Conservation (phyloP, 129 eudicot species). For the Calendula officinalis region DNA sequence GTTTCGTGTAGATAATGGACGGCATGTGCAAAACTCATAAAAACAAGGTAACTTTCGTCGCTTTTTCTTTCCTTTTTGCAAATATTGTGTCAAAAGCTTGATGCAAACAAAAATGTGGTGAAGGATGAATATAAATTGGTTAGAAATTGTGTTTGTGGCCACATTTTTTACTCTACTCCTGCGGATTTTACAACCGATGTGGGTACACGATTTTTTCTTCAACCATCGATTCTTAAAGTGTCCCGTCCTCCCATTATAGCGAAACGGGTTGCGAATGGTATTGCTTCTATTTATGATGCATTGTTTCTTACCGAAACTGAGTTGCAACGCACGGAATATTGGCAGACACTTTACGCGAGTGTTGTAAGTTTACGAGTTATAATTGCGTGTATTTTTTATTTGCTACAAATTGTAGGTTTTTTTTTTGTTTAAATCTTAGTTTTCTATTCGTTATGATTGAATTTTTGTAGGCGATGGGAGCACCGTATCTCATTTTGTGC, state of each 20-base stretch:
- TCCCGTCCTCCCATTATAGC: not conserved
- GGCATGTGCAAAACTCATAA: not conserved
- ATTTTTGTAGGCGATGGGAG: not conserved
- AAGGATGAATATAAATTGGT: conserved; percentile 2
- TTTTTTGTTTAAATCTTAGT: not conserved
- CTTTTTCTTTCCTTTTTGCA: not conserved
- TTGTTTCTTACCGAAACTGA: not conserved
- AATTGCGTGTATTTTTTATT: not conserved
- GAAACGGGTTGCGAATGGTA: not conserved
- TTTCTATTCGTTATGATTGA: not conserved
- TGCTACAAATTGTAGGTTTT: not conserved
- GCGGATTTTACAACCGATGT: not conserved
- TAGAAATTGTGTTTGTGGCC: not conserved
- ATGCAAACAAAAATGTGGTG: not conserved
- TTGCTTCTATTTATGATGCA: not conserved
- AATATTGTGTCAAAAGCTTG: not conserved
- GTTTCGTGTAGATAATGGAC: not conserved
- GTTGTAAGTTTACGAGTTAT: not conserved
- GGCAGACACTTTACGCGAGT: not conserved
- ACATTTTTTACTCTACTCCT: conserved; percentile 4
- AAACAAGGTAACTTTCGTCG: not conserved
- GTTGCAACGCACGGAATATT: conserved; percentile 2
- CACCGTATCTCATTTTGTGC: conserved; percentile 5
- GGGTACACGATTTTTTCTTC: conserved; percentile 3
- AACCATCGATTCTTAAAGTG: conserved; percentile 1